A percentile compares a stretch with the other conserved stretches of the same genome.
Conservation (phyloP, 164 flowering plant genomes). For the Berberis vulgaris region DNA sequence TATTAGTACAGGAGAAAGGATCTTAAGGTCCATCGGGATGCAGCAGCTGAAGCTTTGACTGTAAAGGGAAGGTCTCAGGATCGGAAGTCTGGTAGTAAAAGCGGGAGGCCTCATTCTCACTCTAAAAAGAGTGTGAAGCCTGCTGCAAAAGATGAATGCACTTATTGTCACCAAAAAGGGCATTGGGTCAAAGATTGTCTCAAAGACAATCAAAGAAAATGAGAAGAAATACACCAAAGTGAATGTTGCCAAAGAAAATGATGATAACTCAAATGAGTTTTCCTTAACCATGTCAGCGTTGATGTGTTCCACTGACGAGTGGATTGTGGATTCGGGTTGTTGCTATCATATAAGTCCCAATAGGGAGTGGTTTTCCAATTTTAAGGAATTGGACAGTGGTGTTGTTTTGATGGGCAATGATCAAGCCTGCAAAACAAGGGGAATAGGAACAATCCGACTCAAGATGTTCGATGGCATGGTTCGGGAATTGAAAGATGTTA, state of each 20-base stretch:
- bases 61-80: neutral
- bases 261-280: neutral
- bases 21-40: neutral
- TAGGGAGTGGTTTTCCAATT: neutral
- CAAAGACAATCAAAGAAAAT: neutral
- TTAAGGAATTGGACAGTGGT: neutral
- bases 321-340: neutral
- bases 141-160: neutral
- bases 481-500: neutral
- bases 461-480: neutral
- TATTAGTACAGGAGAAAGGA: too few species aligned
- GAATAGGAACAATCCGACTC: conserved; percentile 1
- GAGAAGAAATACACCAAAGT: neutral
- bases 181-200: neutral
- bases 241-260: neutral
- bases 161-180: neutral
- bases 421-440: neutral
- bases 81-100: neutral
- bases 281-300: neutral
- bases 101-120: neutral
- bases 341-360: conserved; percentile 4
- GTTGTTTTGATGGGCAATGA: neutral
- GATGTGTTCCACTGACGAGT: neutral
- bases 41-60: neutral
- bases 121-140: neutral